A percentile compares a stretch with the other conserved stretches of the same genome.
phyloP scores from a whole-genome alignment of 2,329 filamentous ascomycete species.

The Pseudocercospora macadamiae region DNA sequence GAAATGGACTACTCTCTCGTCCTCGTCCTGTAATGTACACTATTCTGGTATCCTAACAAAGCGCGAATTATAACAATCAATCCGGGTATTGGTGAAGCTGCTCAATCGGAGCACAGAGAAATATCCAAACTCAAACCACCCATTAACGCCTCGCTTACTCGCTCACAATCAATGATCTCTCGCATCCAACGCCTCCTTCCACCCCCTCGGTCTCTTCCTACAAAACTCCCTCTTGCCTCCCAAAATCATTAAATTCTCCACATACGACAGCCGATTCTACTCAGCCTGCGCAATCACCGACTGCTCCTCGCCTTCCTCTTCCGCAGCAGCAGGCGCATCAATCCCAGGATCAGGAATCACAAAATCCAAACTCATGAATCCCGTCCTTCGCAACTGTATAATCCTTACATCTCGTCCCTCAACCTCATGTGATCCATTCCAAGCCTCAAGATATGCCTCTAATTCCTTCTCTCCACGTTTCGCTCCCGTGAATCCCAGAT shows the following conservation, averaged over 20 bases:
- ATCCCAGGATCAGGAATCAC: constrained; percentile 80
- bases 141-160: neutral
- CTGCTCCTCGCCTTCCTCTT: constrained; percentile 24
- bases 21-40: too few species aligned
- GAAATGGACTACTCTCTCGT: too few species aligned
- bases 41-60: neutral
- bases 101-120: neutral
- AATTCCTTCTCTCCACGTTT: constrained; percentile 72
- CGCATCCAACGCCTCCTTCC: neutral
- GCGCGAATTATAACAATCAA: neutral
- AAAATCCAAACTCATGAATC: constrained; percentile 84
- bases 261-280: constrained; percentile 1
- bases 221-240: neutral
- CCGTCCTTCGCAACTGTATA: constrained; percentile 77
- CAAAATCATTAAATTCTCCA: neutral
- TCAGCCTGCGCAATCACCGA: constrained; percentile 4
- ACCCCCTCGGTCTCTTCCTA: neutral
- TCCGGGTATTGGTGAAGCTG: constrained; percentile 3
- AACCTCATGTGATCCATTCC: constrained; percentile 72
- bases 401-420: constrained; percentile 68
- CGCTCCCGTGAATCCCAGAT: constrained; percentile 74
- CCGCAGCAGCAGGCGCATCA: constrained; percentile 37
- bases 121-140: neutral
- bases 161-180: neutral
- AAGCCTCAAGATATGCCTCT: constrained; percentile 81